A percentile compares a stretch with the other conserved stretches of the same genome.
Evolutionary conservation across 768 basidiomycete species (phyloP).

Genomic region (Trametes gibbosa): DNA sequence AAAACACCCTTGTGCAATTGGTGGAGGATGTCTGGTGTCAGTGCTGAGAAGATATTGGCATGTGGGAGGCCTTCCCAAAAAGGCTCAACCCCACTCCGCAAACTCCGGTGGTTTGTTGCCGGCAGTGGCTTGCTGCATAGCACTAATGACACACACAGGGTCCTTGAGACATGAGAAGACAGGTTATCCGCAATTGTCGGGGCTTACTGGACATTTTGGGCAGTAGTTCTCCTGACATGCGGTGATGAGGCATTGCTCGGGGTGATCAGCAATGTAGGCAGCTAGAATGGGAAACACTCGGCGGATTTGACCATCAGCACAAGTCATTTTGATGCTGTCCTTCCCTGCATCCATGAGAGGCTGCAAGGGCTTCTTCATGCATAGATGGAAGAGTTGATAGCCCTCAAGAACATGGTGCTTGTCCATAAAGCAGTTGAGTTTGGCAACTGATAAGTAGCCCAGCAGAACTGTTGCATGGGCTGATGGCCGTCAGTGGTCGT

Average conservation of each 20-base stretch:
- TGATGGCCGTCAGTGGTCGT: slow-evolving; percentile 17
- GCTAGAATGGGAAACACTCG: slow-evolving; percentile 40
- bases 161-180: slow-evolving; percentile 5
- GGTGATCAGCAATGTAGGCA: slow-evolving; percentile 39
- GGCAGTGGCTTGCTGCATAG: background rate
- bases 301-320: slow-evolving; percentile 12
- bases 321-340: slow-evolving; percentile 9
- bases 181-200: slow-evolving; percentile 22
- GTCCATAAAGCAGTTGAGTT: slow-evolving; percentile 26
- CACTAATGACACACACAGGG: background rate
- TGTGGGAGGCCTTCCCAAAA: slow-evolving; percentile 34
- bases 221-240: slow-evolving; percentile 25
- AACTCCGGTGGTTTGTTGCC: slow-evolving; percentile 2
- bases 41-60: slow-evolving; percentile 15
- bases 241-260: slow-evolving; percentile 42
- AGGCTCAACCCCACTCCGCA: slow-evolving; percentile 23
- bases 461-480: slow-evolving; percentile 22
- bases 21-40: slow-evolving; percentile 36
- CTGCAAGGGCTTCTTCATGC: slow-evolving; percentile 32
- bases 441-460: slow-evolving; percentile 30
- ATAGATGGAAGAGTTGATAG: slow-evolving; percentile 36
- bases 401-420: slow-evolving; percentile 18
- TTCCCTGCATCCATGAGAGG: slow-evolving; percentile 29
- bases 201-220: slow-evolving; percentile 28
- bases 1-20: slow-evolving; percentile 7